These are phyloP conservation scores for Ophiocordyceps sinensis DNA, from an alignment of 2,329 filamentous ascomycete species.

Conservation along the genomic window DNA sequence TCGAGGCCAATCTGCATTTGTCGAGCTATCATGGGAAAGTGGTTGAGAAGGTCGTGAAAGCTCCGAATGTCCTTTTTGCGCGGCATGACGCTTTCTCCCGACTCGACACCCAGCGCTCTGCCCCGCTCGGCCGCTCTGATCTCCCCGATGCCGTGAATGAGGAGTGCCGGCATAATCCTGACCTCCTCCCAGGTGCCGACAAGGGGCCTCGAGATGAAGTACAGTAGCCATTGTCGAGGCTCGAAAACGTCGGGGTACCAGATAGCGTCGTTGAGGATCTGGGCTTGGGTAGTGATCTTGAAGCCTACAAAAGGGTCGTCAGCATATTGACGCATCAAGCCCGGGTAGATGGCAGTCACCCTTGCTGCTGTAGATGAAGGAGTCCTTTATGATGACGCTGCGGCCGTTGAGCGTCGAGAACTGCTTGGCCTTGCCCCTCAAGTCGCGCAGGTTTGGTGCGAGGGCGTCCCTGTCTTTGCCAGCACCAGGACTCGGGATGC, in stretches of 20 bases:
- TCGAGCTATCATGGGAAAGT: slow-evolving; percentile 88
- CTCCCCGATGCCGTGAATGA: slow-evolving; percentile 30
- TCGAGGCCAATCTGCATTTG: slow-evolving; percentile 94
- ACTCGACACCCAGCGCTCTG: slow-evolving; percentile 18
- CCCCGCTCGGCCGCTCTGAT: slow-evolving; percentile 21
- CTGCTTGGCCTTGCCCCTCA: slow-evolving; percentile 83
- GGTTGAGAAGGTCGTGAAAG: slow-evolving; percentile 77
- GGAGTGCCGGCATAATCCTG: slow-evolving; percentile 52
- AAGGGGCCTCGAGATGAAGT: slow-evolving; percentile 84
- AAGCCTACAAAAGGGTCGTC: slow-evolving; percentile 48
- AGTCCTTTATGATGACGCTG: slow-evolving; percentile 89
- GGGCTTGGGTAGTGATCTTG: slow-evolving; percentile 79
- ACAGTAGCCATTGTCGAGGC: slow-evolving; percentile 86
- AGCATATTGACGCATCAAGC: neutral
- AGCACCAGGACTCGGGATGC: slow-evolving; percentile 48
- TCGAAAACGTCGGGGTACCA: slow-evolving; percentile 87
- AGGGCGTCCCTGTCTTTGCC: slow-evolving; percentile 49
- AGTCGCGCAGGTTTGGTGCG: slow-evolving; percentile 61
- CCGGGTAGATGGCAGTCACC: slow-evolving; percentile 31
- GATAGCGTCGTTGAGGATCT: slow-evolving; percentile 67
- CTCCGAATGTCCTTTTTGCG: slow-evolving; percentile 81
- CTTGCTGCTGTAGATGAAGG: slow-evolving; percentile 90
- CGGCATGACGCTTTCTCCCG: slow-evolving; percentile 26
- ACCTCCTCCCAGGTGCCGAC: slow-evolving; percentile 70
- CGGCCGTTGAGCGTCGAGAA: slow-evolving; percentile 86